Evolutionary conservation across 345 rosid species (phyloP).

Genomic region (Camelina neglecta): DNA sequence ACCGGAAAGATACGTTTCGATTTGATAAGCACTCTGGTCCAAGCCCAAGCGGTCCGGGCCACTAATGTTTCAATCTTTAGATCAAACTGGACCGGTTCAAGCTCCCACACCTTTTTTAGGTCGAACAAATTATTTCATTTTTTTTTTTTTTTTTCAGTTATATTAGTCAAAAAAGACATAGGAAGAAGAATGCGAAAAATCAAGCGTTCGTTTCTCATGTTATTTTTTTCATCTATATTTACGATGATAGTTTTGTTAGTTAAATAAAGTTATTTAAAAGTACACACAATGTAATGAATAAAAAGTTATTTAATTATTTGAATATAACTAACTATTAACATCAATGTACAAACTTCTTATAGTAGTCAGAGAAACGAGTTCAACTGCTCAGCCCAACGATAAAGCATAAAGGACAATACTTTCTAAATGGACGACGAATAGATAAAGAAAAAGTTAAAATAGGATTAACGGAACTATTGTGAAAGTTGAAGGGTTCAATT

Average conservation of each 20-base stretch:
- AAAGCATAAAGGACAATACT: background rate
- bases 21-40: constrained; percentile 52
- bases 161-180: background rate
- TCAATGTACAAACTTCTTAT: background rate
- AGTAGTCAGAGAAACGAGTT: background rate
- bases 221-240: background rate
- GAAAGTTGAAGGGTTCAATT: background rate
- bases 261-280: background rate
- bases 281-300: constrained; percentile 14
- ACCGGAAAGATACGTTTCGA: constrained; percentile 31
- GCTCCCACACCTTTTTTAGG: background rate
- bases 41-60: constrained; percentile 48
- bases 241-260: constrained; percentile 6
- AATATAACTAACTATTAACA: constrained; percentile 2
- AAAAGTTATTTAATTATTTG: background rate
- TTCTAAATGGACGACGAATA: background rate
- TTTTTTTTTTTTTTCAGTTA: constrained; percentile 6
- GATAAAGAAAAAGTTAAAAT: background rate
- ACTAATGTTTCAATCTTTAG: constrained; percentile 27
- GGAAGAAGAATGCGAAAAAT: background rate
- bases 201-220: background rate
- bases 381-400: background rate
- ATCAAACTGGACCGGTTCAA: constrained; percentile 21
- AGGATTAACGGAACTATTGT: background rate
- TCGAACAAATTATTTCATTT: constrained; percentile 10